These are phyloP conservation scores for Arabidopsis suecica DNA, from an alignment of 345 rosid genomes.

Conservation along the genomic window DNA sequence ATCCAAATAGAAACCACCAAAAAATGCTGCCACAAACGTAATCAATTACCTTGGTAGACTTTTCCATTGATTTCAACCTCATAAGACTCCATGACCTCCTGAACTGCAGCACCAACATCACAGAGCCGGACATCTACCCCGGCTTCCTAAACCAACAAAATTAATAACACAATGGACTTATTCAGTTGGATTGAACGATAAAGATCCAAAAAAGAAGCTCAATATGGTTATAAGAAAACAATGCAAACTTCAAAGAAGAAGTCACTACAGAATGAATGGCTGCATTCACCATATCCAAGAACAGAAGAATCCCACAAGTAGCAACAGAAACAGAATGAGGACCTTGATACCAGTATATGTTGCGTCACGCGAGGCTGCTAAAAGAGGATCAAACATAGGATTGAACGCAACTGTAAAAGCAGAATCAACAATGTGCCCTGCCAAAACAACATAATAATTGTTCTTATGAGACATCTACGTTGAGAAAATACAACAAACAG, in stretches of 20 bases:
- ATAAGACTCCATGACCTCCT: slow-evolving; percentile 95
- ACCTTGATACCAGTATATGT: slow-evolving; percentile 91
- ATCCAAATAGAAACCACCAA: neutral
- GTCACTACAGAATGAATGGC: neutral
- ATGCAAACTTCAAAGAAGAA: neutral
- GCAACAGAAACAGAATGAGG: slow-evolving; percentile 2
- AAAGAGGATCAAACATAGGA: slow-evolving; percentile 86
- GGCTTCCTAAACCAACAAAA: slow-evolving; percentile 60
- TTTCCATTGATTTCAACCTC: slow-evolving; percentile 96
- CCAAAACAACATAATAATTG: slow-evolving; percentile 28
- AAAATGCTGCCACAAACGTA: neutral
- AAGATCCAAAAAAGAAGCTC: neutral
- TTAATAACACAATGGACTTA: neutral
- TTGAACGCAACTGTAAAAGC: slow-evolving; percentile 94
- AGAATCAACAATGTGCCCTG: slow-evolving; percentile 82
- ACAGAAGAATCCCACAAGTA: neutral
- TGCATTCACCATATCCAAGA: neutral
- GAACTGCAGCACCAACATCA: slow-evolving; percentile 93
- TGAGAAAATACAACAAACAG: neutral
- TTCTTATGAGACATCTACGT: neutral
- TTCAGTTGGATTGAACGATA: neutral
- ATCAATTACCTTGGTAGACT: slow-evolving; percentile 70
- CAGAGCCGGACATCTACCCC: slow-evolving; percentile 93
- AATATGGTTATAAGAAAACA: neutral
- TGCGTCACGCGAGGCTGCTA: slow-evolving; percentile 90